Percentiles rank a stretch among this genome's conserved stretches.
These are phyloP conservation scores for Malbranchea cinnamomea DNA, from an alignment of 2,329 filamentous ascomycete species.

Conservation along the genomic window DNA sequence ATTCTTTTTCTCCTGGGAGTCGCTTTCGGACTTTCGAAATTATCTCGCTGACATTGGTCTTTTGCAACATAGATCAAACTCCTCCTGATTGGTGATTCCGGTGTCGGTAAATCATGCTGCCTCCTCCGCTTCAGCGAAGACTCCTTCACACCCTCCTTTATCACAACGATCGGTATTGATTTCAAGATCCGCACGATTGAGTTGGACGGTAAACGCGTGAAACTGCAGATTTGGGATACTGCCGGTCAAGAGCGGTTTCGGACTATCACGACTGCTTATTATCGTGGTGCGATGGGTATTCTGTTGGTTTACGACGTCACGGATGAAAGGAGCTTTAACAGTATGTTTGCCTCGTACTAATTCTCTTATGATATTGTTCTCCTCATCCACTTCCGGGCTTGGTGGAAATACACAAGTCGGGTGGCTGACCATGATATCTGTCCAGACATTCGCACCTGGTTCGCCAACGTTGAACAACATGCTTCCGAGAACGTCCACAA, in stretches of 20 bases:
- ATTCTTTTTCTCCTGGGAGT: constrained; percentile 7
- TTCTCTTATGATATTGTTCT: too few species aligned
- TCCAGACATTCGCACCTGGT: constrained; percentile 96
- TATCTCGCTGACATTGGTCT: too few species aligned
- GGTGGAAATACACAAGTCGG: neutral
- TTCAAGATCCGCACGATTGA: constrained; percentile 99
- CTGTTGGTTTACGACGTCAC: constrained; percentile 97
- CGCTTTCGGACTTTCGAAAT: too few species aligned
- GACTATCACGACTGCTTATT: constrained; percentile 98
- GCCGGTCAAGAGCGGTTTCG: constrained; percentile 96
- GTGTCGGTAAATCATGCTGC: constrained; percentile 94
- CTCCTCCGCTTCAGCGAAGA: constrained; percentile 93
- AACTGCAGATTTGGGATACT: constrained; percentile 99
- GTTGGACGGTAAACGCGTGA: constrained; percentile 94
- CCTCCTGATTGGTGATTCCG: constrained; percentile 89
- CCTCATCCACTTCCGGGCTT: neutral
- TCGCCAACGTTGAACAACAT: constrained; percentile 96
- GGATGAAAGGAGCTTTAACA: constrained; percentile 88
- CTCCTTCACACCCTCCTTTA: constrained; percentile 93
- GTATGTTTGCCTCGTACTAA: constrained; percentile 43
- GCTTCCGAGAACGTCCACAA: constrained; percentile 98
- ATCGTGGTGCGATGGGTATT: constrained; percentile 96
- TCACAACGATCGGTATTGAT: constrained; percentile 98
- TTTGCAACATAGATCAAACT: constrained; percentile 64
- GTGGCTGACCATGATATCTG: constrained; percentile 1